phyloP scores from a whole-genome alignment of 345 rosid genomes.

The Eucalyptus lansdowneana region DNA sequence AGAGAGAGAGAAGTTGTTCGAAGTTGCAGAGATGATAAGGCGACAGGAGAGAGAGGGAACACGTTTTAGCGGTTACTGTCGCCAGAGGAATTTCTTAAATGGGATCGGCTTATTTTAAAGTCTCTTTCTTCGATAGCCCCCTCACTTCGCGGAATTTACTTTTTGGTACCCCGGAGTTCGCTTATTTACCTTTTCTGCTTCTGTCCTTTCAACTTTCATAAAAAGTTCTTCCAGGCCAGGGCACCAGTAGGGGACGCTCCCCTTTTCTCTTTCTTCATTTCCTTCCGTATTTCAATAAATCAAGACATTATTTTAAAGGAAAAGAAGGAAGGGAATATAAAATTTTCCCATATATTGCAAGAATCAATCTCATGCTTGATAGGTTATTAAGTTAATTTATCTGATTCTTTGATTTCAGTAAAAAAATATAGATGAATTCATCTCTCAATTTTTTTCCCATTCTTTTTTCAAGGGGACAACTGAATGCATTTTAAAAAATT shows the following conservation, averaged over 20 bases:
- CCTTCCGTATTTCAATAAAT: not conserved
- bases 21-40: not conserved
- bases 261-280: not conserved
- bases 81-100: not conserved
- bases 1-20: not conserved
- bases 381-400: not conserved
- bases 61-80: conserved; percentile 6
- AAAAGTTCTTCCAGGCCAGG: not conserved
- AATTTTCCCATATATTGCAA: not conserved
- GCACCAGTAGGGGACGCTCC: not conserved
- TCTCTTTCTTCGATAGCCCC: not conserved
- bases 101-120: not conserved
- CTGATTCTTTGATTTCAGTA: not conserved
- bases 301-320: not conserved
- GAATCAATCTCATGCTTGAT: not conserved
- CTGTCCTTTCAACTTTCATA: not conserved
- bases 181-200: not conserved
- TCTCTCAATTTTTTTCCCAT: not conserved
- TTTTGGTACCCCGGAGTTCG: not conserved
- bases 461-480: not conserved
- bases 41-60: not conserved
- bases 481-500: not conserved
- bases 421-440: not conserved
- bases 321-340: not conserved
- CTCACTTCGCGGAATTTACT: not conserved